Conservation (phyloP, 2,329 filamentous ascomycete genomes). For the Fusarium begoniae region DNA sequence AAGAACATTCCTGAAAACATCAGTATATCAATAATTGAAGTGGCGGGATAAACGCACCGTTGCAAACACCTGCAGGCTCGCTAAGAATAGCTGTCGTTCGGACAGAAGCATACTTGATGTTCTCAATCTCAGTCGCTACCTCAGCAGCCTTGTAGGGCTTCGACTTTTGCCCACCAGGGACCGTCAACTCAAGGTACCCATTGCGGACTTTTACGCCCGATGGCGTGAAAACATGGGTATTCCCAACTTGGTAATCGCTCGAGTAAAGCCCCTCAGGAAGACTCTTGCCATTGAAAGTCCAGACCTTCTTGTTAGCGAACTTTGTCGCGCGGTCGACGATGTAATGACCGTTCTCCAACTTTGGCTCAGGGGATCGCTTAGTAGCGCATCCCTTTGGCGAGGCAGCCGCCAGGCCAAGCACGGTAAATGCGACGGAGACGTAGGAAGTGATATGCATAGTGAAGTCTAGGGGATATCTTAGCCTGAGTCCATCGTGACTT, state of each 20-base stretch:
- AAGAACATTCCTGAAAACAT: constrained; percentile 43
- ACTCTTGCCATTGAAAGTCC: constrained; percentile 32
- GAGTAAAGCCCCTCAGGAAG: constrained; percentile 37
- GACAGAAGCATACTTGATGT: constrained; percentile 45
- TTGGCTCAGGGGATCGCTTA: constrained; percentile 32
- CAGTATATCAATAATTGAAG: accelerated
- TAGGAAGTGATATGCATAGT: constrained; percentile 33
- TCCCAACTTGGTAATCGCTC: constrained; percentile 34
- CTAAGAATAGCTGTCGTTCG: constrained; percentile 43
- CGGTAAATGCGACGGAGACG: constrained; percentile 16
- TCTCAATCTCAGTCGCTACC: constrained; percentile 35
- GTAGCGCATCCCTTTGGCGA: neutral
- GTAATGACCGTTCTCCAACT: constrained; percentile 33
- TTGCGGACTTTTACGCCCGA: constrained; percentile 37
- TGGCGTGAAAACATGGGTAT: constrained; percentile 9
- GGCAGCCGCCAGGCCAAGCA: constrained; percentile 22
- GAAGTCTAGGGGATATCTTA: neutral
- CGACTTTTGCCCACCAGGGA: constrained; percentile 39
- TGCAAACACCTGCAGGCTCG: constrained; percentile 44
- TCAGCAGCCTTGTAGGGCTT: constrained; percentile 41
- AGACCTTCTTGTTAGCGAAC: constrained; percentile 39
- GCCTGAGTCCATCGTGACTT: neutral
- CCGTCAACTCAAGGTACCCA: constrained; percentile 43
- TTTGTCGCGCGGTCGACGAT: constrained; percentile 25
- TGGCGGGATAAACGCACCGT: constrained; percentile 22